These are phyloP conservation scores for Cystofilobasidium capitatum DNA, from an alignment of 768 basidiomycete genomes.

Conservation along the genomic window DNA sequence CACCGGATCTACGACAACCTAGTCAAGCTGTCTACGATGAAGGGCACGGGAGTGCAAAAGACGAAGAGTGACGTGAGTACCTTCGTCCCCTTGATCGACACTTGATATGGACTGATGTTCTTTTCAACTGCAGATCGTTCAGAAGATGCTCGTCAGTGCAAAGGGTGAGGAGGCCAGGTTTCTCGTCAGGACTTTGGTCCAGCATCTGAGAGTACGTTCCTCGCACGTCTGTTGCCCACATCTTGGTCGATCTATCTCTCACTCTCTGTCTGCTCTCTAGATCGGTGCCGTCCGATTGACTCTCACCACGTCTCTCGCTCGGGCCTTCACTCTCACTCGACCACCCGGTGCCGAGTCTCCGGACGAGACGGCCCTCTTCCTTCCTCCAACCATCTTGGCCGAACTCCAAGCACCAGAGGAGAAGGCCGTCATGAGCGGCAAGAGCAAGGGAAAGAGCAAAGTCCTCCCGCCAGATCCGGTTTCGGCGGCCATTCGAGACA, in stretches of 20 bases:
- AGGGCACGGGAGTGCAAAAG: constrained; percentile 65
- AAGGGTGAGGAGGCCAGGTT: constrained; percentile 81
- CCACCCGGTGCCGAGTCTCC: constrained; percentile 30
- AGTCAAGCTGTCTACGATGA: constrained; percentile 56
- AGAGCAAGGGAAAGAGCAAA: constrained; percentile 9
- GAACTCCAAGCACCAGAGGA: not conserved
- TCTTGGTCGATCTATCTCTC: not conserved
- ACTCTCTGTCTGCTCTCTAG: too few species aligned
- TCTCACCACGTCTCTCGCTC: constrained; percentile 66
- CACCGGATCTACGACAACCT: constrained; percentile 58
- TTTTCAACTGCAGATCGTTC: constrained; percentile 51
- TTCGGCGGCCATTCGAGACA: not conserved
- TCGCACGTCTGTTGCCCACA: too few species aligned
- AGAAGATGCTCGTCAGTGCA: constrained; percentile 71
- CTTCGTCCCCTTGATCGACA: not conserved
- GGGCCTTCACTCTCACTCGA: constrained; percentile 60
- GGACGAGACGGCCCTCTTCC: constrained; percentile 12
- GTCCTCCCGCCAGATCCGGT: not conserved
- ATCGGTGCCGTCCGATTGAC: constrained; percentile 83
- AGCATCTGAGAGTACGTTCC: constrained; percentile 36
- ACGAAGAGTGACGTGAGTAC: constrained; percentile 52
- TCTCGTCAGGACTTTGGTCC: constrained; percentile 47
- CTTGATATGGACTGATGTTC: not conserved
- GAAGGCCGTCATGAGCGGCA: not conserved
- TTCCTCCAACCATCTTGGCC: not conserved